Evolutionary conservation across 2,329 filamentous ascomycete genomes (phyloP).

Genomic region (Capronia epimyces): DNA sequence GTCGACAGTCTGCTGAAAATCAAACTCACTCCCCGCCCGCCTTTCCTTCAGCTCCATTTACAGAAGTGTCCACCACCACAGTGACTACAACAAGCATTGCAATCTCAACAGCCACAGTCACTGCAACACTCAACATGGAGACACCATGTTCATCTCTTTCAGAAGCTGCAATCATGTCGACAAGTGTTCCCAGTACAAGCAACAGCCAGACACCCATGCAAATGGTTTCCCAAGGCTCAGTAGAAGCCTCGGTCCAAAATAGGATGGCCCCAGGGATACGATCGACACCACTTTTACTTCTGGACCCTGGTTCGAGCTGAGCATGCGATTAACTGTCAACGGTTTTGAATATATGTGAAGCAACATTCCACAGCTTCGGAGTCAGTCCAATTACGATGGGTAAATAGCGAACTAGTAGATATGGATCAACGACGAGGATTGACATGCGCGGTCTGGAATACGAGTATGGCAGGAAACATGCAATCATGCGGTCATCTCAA

Average conservation of each 20-base stretch:
- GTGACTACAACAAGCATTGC: slow-evolving; percentile 12
- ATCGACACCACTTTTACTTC: neutral
- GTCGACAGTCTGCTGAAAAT: neutral
- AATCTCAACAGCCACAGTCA: slow-evolving; percentile 13
- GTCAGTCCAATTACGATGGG: too few species aligned
- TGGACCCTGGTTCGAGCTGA: neutral
- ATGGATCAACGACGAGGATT: neutral
- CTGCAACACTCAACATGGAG: neutral
- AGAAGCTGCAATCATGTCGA: neutral
- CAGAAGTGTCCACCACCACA: slow-evolving; percentile 17
- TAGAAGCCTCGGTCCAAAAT: neutral
- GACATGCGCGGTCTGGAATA: neutral
- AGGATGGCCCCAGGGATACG: neutral
- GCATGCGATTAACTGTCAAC: neutral
- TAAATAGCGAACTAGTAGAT: neutral
- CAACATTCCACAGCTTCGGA: neutral
- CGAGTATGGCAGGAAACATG: too few species aligned
- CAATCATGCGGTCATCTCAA: too few species aligned
- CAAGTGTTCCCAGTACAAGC: neutral
- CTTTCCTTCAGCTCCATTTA: neutral
- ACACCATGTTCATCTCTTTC: neutral
- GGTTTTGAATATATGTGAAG: too few species aligned
- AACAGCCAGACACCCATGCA: neutral
- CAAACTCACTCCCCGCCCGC: neutral
- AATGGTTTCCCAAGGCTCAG: neutral